These are phyloP conservation scores for Coriolopsis trogii DNA, from an alignment of 1,284 basidiomycete species.

Conservation along the genomic window DNA sequence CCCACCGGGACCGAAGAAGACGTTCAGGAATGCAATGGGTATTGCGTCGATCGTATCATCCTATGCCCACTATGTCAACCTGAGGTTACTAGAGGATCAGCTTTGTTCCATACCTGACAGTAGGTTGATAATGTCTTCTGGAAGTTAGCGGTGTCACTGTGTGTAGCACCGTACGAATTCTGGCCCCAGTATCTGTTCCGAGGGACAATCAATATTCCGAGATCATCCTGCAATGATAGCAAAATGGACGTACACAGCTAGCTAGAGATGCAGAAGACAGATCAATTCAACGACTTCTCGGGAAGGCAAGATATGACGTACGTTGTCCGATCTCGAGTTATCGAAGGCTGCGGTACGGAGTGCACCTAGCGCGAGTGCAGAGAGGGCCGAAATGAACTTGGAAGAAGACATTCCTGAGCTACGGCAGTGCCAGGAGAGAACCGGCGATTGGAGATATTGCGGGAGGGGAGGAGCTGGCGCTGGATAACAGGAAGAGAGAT, in stretches of 20 bases:
- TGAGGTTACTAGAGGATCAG: slow-evolving; percentile 26
- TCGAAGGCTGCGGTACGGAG: slow-evolving; percentile 10
- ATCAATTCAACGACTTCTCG: neutral
- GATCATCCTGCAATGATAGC: no score
- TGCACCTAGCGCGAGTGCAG: neutral
- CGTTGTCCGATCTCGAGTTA: slow-evolving; percentile 16
- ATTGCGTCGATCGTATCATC: slow-evolving; percentile 63
- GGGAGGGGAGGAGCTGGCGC: slow-evolving; percentile 3
- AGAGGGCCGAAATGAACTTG: slow-evolving; percentile 8
- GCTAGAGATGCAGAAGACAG: neutral
- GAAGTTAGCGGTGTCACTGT: slow-evolving; percentile 47
- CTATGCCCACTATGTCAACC: slow-evolving; percentile 29
- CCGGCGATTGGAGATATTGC: neutral
- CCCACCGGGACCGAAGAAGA: slow-evolving; percentile 51
- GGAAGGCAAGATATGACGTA: slow-evolving; percentile 4
- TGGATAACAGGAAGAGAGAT: neutral
- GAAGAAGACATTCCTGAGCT: slow-evolving; percentile 6
- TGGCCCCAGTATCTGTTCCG: slow-evolving; percentile 45
- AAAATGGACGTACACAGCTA: slow-evolving; percentile 1
- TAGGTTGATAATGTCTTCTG: slow-evolving; percentile 54
- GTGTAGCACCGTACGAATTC: slow-evolving; percentile 60
- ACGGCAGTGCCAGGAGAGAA: neutral
- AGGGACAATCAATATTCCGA: neutral
- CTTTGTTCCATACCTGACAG: slow-evolving; percentile 47
- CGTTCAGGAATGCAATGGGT: slow-evolving; percentile 56